A percentile compares a stretch with the other conserved stretches of the same genome.
phyloP scores from a whole-genome alignment of 2,329 filamentous ascomycete species.

The Cryphonectria naterciae region DNA sequence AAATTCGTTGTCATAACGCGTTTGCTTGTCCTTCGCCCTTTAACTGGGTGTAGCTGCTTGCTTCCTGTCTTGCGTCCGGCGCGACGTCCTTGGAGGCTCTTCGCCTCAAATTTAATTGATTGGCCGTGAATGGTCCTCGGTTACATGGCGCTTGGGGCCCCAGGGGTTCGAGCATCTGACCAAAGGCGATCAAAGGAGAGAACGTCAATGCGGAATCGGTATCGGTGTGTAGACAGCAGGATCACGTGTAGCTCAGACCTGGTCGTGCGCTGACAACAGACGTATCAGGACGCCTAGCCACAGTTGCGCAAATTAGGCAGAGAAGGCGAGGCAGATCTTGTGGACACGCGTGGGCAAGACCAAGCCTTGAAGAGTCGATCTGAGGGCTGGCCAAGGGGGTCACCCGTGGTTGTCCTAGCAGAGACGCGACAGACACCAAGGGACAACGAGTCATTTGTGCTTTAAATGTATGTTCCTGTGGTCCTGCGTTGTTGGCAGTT shows the following conservation, averaged over 20 bases:
- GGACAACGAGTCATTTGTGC: background rate
- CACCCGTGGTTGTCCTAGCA: background rate
- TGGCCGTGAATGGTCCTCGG: background rate
- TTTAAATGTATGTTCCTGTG: background rate
- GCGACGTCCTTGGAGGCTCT: background rate
- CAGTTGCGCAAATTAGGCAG: background rate
- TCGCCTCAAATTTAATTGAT: background rate
- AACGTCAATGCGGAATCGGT: background rate
- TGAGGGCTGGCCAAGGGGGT: background rate
- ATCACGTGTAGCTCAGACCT: background rate
- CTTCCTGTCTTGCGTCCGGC: background rate
- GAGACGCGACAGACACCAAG: background rate
- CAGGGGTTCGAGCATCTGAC: conserved; percentile 1
- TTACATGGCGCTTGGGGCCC: conserved; percentile 2
- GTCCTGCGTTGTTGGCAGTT: background rate
- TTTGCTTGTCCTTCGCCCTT: background rate
- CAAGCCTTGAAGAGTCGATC: background rate
- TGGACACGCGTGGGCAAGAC: background rate
- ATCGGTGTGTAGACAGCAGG: background rate
- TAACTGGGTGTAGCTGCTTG: background rate
- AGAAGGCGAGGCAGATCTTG: background rate
- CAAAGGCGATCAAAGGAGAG: background rate
- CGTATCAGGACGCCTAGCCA: background rate
- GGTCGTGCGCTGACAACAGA: conserved; percentile 9
- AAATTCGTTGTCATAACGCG: background rate